Percentiles rank a stretch among this genome's conserved stretches.
These are phyloP conservation scores for Tuber magnatum DNA, from an alignment of 495 filamentous ascomycete species.

Conservation along the genomic window DNA sequence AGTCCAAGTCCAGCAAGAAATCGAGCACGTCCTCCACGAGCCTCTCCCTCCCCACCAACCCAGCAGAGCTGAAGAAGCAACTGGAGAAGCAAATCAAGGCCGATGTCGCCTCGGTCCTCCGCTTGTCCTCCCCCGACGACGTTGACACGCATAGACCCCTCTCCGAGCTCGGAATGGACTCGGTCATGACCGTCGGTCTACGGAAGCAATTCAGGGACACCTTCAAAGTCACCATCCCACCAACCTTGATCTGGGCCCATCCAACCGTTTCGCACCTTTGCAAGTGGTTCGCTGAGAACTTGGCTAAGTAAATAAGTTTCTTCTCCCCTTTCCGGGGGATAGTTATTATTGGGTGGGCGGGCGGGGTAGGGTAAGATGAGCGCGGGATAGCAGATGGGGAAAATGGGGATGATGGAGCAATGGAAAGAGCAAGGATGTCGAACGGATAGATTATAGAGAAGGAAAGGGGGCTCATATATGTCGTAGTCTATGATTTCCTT, in stretches of 20 bases:
- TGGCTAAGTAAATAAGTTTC: background rate
- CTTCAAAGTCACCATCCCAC: conserved; percentile 44
- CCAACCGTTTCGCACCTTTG: conserved; percentile 44
- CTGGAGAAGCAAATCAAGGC: background rate
- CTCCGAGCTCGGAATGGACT: conserved; percentile 45
- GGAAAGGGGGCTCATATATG: background rate
- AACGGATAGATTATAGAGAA: background rate
- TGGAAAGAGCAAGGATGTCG: background rate
- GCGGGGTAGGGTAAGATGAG: background rate
- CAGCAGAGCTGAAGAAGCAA: background rate
- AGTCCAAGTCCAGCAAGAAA: background rate
- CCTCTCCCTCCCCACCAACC: background rate
- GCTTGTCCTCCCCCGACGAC: conserved; percentile 27
- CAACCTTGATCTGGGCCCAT: conserved; percentile 45
- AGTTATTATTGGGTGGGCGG: background rate
- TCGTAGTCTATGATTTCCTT: conserved; percentile 3
- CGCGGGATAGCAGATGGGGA: background rate
- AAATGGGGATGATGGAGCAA: background rate
- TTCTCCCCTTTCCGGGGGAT: background rate
- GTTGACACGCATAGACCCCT: conserved; percentile 43
- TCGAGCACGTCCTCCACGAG: background rate
- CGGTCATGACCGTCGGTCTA: conserved; percentile 46
- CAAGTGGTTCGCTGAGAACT: conserved; percentile 39
- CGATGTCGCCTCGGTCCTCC: background rate
- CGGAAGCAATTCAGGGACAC: conserved; percentile 43